Evolutionary conservation across 2,329 filamentous ascomycete species (phyloP).

Genomic region (Fusarium piperis): DNA sequence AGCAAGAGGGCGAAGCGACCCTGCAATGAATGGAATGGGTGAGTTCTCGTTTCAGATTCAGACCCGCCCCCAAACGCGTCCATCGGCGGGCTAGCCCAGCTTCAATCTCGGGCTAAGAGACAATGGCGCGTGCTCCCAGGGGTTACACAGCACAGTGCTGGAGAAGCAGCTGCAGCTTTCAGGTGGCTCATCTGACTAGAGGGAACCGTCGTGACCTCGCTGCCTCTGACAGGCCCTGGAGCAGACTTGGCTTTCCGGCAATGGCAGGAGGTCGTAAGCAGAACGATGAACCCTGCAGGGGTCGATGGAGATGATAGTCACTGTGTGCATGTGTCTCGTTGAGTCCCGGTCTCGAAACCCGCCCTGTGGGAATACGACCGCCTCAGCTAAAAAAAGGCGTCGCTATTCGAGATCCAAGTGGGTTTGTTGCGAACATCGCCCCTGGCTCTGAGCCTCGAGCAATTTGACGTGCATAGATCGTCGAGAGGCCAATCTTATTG

Average conservation of each 20-base stretch:
- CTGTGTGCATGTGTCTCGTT: background rate
- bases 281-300: constrained; percentile 29
- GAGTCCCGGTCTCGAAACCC: constrained; percentile 3
- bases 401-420: constrained; percentile 15
- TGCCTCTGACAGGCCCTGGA: constrained; percentile 15
- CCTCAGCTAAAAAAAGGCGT: constrained; percentile 34
- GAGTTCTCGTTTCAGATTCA: constrained; percentile 38
- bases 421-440: constrained; percentile 18
- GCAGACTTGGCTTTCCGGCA: constrained; percentile 18
- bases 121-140: background rate
- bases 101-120: constrained; percentile 16
- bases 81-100: constrained; percentile 4
- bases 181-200: constrained; percentile 36
- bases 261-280: constrained; percentile 24
- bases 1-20: constrained; percentile 23
- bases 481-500: constrained; percentile 26
- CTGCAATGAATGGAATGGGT: constrained; percentile 30
- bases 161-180: constrained; percentile 31
- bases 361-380: constrained; percentile 5
- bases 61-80: constrained; percentile 26
- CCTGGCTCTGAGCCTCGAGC: constrained; percentile 6
- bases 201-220: constrained; percentile 20
- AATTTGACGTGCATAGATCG: constrained; percentile 42
- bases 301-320: constrained; percentile 1
- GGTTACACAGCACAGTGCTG: constrained; percentile 8